Percentiles rank a stretch among this genome's conserved stretches.
Evolutionary conservation across 192 early-diverging fungal species (phyloP).

Genomic region (Entomortierella parvispora): DNA sequence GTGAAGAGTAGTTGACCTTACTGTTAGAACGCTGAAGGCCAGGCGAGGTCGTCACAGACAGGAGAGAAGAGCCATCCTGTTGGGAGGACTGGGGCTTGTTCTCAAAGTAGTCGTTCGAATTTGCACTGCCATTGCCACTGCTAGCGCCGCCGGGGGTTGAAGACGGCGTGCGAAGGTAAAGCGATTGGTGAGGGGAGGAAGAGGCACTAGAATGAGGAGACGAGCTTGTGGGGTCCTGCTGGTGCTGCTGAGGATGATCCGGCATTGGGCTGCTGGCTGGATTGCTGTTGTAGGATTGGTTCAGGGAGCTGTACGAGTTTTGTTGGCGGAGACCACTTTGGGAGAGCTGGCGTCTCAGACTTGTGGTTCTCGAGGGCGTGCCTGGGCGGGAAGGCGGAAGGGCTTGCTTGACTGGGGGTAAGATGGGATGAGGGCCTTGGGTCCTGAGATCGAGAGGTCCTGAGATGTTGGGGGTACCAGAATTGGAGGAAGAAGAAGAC

Average conservation of each 20-base stretch:
- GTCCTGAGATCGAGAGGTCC: slow-evolving; percentile 45
- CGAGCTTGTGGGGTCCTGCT: slow-evolving; percentile 15
- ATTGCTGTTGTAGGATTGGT: slow-evolving; percentile 22
- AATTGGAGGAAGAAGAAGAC: slow-evolving; percentile 1
- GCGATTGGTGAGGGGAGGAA: not conserved
- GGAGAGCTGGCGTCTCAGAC: slow-evolving; percentile 26
- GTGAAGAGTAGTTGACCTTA: slow-evolving; percentile 35
- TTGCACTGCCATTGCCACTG: not conserved
- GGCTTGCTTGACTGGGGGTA: slow-evolving; percentile 31
- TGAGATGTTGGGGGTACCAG: slow-evolving; percentile 23
- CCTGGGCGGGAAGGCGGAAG: slow-evolving; percentile 13
- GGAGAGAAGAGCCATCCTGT: slow-evolving; percentile 5
- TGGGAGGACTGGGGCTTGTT: not conserved
- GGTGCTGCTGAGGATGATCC: slow-evolving; percentile 2
- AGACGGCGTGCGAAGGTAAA: slow-evolving; percentile 10
- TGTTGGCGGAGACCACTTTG: slow-evolving; percentile 26
- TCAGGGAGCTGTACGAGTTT: not conserved
- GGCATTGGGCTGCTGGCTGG: not conserved
- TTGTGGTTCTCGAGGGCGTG: slow-evolving; percentile 14
- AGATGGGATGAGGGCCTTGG: slow-evolving; percentile 17
- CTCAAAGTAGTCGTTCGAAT: slow-evolving; percentile 11
- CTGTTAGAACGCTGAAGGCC: slow-evolving; percentile 33
- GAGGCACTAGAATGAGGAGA: slow-evolving; percentile 1
- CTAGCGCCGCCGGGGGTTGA: slow-evolving; percentile 5
- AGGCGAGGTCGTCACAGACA: not conserved